Evolutionary conservation across 2,329 filamentous ascomycete genomes (phyloP).

Genomic region (Aspergillus novofumigatus): DNA sequence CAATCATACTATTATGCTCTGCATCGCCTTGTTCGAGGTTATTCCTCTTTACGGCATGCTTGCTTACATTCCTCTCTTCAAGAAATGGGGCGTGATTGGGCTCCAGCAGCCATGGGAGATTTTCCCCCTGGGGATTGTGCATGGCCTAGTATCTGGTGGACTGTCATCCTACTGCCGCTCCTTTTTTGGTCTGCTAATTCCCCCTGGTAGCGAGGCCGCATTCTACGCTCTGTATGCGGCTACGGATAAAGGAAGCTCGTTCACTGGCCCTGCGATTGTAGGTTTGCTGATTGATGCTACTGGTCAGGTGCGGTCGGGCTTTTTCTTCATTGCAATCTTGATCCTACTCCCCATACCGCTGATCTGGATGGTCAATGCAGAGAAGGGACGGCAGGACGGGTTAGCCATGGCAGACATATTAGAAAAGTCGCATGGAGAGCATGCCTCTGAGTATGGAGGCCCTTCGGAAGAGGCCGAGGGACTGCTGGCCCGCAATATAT

Average conservation of each 20-base stretch:
- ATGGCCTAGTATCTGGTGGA: slow-evolving; percentile 82
- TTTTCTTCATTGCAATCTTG: slow-evolving; percentile 81
- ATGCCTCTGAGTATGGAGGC: slow-evolving; percentile 4
- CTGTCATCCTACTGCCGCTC: slow-evolving; percentile 82
- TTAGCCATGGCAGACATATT: slow-evolving; percentile 28
- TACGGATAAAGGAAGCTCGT: slow-evolving; percentile 85
- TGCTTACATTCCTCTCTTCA: slow-evolving; percentile 74
- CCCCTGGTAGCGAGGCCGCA: slow-evolving; percentile 81
- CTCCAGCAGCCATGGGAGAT: slow-evolving; percentile 90
- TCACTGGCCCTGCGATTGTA: slow-evolving; percentile 87
- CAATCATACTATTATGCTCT: slow-evolving; percentile 81
- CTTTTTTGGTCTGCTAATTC: slow-evolving; percentile 82
- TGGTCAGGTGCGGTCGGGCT: slow-evolving; percentile 72
- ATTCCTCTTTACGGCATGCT: slow-evolving; percentile 84
- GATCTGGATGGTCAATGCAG: slow-evolving; percentile 64
- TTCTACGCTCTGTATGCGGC: slow-evolving; percentile 94
- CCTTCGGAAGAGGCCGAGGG: slow-evolving; percentile 27
- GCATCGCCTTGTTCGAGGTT: slow-evolving; percentile 80
- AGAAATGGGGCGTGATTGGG: slow-evolving; percentile 68
- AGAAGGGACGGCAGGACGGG: slow-evolving; percentile 32
- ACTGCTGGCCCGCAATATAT: slow-evolving; percentile 16
- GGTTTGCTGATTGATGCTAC: slow-evolving; percentile 78
- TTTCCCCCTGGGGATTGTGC: slow-evolving; percentile 80
- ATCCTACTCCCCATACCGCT: slow-evolving; percentile 76
- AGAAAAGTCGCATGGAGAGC: slow-evolving; percentile 13